Evolutionary conservation across 164 flowering plant species (phyloP).

Genomic region (Vitis labrusca): DNA sequence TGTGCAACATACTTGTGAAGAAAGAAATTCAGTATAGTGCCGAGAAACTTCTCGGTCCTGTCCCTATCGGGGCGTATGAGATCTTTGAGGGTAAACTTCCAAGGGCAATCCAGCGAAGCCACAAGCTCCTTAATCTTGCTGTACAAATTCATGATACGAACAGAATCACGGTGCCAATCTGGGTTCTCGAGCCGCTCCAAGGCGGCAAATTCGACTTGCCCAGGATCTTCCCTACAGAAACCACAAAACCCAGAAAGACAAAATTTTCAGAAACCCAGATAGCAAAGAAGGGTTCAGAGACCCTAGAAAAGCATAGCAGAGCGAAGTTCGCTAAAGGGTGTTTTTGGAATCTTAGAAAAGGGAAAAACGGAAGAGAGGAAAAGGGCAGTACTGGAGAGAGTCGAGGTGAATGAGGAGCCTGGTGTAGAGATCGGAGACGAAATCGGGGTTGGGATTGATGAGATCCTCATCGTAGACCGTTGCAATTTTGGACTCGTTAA

Average conservation of each 20-base stretch:
- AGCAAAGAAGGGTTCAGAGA: neutral
- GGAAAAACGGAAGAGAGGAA: neutral
- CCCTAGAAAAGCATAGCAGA: no score
- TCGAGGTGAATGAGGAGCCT: conserved; percentile 48
- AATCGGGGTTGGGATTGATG: conserved; percentile 50
- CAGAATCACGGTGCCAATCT: conserved; percentile 57
- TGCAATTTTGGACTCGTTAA: conserved; percentile 47
- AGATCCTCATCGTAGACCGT: conserved; percentile 48
- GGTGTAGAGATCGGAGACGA: conserved; percentile 51
- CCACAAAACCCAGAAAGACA: neutral
- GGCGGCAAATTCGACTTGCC: conserved; percentile 65
- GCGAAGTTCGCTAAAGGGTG: no score
- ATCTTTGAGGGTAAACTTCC: conserved; percentile 58
- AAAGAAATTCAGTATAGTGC: conserved; percentile 68
- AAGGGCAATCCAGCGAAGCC: conserved; percentile 46
- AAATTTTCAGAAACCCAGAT: neutral
- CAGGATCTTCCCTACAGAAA: conserved; percentile 65
- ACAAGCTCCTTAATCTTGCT: conserved; percentile 53
- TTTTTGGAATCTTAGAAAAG: no score
- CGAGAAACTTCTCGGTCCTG: conserved; percentile 54
- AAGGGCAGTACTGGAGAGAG: conserved; percentile 39
- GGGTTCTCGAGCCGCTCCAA: conserved; percentile 83
- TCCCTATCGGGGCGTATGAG: conserved; percentile 58
- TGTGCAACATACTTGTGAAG: conserved; percentile 53
- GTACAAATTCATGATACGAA: conserved; percentile 50